phyloP scores from a whole-genome alignment of 1,139 yeast species.

The Yamadazyma spencermartinsiae region DNA sequence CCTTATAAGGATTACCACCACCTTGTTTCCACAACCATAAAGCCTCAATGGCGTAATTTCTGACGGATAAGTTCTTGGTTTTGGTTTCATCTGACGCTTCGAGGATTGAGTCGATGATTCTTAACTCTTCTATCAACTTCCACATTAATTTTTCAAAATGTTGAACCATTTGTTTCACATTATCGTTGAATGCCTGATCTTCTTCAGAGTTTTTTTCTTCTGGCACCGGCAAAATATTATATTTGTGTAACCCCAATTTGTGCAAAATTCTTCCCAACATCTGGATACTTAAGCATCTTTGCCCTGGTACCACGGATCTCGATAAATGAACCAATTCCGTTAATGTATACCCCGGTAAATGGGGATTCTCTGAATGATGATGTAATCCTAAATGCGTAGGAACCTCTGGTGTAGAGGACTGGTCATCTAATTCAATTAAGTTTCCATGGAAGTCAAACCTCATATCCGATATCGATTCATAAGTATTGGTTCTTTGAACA shows the following conservation, averaged over 20 bases:
- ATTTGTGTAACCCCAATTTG: conserved; percentile 68
- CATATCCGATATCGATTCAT: conserved; percentile 66
- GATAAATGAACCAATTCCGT: conserved; percentile 78
- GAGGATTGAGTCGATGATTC: conserved; percentile 68
- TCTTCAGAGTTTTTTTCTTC: conserved; percentile 26
- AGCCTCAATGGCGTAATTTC: conserved; percentile 89
- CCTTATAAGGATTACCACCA: conserved; percentile 48
- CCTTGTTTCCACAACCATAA: conserved; percentile 89
- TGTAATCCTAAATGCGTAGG: conserved; percentile 73
- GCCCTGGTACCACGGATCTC: conserved; percentile 80
- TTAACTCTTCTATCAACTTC: conserved; percentile 66
- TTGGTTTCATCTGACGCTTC: conserved; percentile 72
- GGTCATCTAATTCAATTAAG: conserved; percentile 51
- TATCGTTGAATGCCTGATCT: conserved; percentile 38
- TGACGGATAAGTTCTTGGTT: conserved; percentile 70
- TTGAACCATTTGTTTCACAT: conserved; percentile 35
- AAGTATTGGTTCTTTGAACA: conserved; percentile 42
- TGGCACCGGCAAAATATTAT: conserved; percentile 48
- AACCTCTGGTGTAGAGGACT: conserved; percentile 40
- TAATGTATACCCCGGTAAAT: conserved; percentile 88
- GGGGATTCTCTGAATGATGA: conserved; percentile 88
- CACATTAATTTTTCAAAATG: conserved; percentile 69
- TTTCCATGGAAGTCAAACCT: conserved; percentile 89
- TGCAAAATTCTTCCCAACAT: conserved; percentile 85
- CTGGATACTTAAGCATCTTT: conserved; percentile 81